Base-by-base conservation (phyloP, 2,329 filamentous ascomycete species). In the Diplodia corticola region DNA sequence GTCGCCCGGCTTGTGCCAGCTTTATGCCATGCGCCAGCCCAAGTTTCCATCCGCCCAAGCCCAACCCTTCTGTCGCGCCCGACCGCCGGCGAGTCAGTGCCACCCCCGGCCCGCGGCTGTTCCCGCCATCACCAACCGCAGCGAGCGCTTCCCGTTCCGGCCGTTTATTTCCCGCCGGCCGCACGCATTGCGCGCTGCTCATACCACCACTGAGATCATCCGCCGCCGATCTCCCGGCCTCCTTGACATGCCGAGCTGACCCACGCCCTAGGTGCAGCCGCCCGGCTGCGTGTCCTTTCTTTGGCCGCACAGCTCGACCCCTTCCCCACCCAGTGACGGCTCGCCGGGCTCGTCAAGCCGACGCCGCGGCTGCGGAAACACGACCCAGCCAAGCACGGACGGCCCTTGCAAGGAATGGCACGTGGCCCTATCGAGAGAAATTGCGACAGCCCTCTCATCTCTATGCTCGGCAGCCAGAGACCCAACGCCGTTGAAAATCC, bases 71-170 rank as follows among this genome's bases (percentile, higher is more conserved):
- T 15, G 55, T 28, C 35, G 57, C 57, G 57, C 57, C 28, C 22
- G 37, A 44, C 55, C n/a, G 33, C 33, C 33, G 12, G 9, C 33
- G 57, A 61, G 57, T 49, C 57, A 61, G 57, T 24, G 40, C 44
- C 15, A n/a, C n/a, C 22, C 24, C 17, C 26, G 33, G 37, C 54
- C 4, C 33, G 57, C 57, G 57, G 57, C 57, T 61, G 57, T 49
- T 61, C 57, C 57, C 57, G 57, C 33, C 57, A 59, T 59, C 44
- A 24, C 54, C 35, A 59, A 59, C 40, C 26, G 35, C 22, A 54
- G 51, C 28, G 51, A 35, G 26, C 40, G 40, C 40, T 57, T 57
- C 53, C 53, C 26, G 40, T 24, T 40, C 1, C 53, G 24, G 53
- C 35, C 37, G 33, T 15, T 61, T 35, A 61, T 61, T 49, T 61